Conservation (phyloP, 2,329 filamentous ascomycete genomes). For the Botrytis pseudocinerea region DNA sequence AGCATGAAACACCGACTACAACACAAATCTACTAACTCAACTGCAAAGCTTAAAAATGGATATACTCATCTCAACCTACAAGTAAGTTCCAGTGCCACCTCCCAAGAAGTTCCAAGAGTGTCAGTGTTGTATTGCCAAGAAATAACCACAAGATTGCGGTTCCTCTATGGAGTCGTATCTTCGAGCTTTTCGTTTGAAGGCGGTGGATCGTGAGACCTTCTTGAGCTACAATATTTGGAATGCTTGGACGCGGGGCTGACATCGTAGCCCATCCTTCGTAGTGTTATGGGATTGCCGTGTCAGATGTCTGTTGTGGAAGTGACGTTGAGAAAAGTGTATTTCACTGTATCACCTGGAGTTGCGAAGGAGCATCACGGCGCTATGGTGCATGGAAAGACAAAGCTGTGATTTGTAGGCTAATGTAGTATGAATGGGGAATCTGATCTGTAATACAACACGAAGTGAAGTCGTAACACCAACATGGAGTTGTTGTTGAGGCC, state of each 20-base stretch:
- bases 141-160: background rate
- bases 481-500: background rate
- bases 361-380: background rate
- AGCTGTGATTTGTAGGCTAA: background rate
- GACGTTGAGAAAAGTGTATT: background rate
- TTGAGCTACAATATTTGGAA: background rate
- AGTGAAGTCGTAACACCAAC: background rate
- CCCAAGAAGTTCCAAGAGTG: slow-evolving; percentile 12
- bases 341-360: background rate
- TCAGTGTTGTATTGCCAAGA: slow-evolving; percentile 17
- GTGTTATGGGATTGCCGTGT: background rate
- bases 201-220: background rate
- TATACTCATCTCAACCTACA: slow-evolving; percentile 8
- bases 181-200: slow-evolving; percentile 9
- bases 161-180: slow-evolving; percentile 1
- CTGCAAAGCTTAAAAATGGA: background rate
- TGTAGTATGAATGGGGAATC: background rate
- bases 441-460: background rate
- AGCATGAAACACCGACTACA: slow-evolving; percentile 11
- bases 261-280: background rate
- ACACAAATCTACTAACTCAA: background rate
- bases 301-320: background rate
- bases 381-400: background rate
- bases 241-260: background rate
- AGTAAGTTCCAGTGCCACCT: background rate